Evolutionary conservation across 1,139 yeast species (phyloP), one percentile per base, ranked within the genome.

Genomic region (Wickerhamomyces sp.): DNA sequence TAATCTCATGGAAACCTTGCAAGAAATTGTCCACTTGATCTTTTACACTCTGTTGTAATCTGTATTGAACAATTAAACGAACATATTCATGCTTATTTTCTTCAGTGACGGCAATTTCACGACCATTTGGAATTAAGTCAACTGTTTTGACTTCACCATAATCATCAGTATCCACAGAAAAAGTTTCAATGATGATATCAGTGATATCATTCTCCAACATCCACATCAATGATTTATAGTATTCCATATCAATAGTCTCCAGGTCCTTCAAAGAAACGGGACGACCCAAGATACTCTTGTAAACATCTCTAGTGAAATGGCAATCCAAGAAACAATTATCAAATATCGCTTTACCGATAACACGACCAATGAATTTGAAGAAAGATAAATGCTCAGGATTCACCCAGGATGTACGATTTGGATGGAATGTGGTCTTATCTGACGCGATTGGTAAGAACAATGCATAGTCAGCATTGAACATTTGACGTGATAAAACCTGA

Each of bases 401-500:
- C 34, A 90, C 87, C 71, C 89, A 88, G 0, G 97, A 90, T 0
- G 95, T 85, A 53, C 97, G 71, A 63, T 93, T 93, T 6, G 99
- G 98, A 64, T 93, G 98, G 75, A 90, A 93, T 0, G 98, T 90
- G 0, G 96, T 89, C 50, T 84, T 84, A 61, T 93, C 99, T 2
- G 95, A 79, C 0, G 95, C 89, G 43, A 90, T 96, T 0, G 99
- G 97, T 0, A 87, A 75, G 62, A 93, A 94, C 49, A 94, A 69
- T 0, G 97, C 98, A 68, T 91, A 91, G 59, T 90, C 96, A 0
- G 99, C 96, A 61, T 93, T 91, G 67, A 93, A 90, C 88, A 94
- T 91, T 65, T 93, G 98, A 51, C 97, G 74, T 0, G 97, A 84
- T 47, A 94, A 68, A 10, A 91, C 96, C 62, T 90, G 98, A 60